Base-by-base conservation (phyloP, 257 asterid genomes). In the Schizonepeta tenuifolia region DNA sequence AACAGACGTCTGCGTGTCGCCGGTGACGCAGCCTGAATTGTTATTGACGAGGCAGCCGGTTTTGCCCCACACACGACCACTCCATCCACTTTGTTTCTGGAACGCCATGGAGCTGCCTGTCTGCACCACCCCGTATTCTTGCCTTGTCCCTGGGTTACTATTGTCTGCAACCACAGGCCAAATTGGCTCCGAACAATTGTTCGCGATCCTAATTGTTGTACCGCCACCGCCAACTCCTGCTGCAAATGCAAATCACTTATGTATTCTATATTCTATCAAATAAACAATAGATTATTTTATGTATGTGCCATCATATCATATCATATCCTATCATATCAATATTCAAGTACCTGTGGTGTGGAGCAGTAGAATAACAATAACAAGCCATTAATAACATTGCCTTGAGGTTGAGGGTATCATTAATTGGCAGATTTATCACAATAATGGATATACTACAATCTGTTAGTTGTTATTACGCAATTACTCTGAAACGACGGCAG, bases 1-100 rank as follows among this genome's bases (percentile, higher is more conserved):
- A 7, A 0, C 26, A 24, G 26, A 35, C 40, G 40, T 1, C 41
- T 10, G 1, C 10, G 1, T 8, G 2, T 36, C 41, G 41, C 41
- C 41, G 41, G 11, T 36, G 41, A 8, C 10, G 61, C 96, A 90
- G 24, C 85, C 90, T 0, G 86, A 71, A 6, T 40, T n/a, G n/a
- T n/a, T 79, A 43, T 83, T 86, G 60, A 88, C 88, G 14, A 46
- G 69, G 71, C 95, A 90, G 8, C 88, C 90, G n/a, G 89, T 85
- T 69, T 90, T 62, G 46, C 77, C 96, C 95, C 95, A 86, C 59
- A 90, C 78, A 5, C 89, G 81, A 7, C 96, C 95, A 5, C 80
- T 80, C 96, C 96, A 88, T 10, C 87, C 86, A 5, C 84, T 75
- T 1, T 90, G 84, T 5, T 83, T 87, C 71, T 81, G 83, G 67